Evolutionary conservation across 176 grass and related monocot species (phyloP), one percentile per base, ranked within the genome.

Genomic region (Tillandsia fasciculata): DNA sequence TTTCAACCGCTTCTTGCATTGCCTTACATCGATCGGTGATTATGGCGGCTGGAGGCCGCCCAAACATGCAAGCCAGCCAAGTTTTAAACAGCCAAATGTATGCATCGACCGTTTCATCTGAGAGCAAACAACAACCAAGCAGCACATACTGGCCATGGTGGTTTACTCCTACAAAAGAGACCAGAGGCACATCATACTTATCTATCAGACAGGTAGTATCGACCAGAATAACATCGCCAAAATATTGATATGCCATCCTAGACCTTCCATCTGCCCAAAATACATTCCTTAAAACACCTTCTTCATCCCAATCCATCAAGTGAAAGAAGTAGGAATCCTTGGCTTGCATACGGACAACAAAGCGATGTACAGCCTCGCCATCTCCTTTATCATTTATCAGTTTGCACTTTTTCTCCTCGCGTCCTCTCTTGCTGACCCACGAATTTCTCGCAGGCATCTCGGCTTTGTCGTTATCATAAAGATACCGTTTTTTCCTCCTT

Each of bases 151-250:
- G 54, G 14, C 54, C 54, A 20, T 59, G 54, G 20, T 59, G 73
- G 63, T 75, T 66, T 15, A 75, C 50, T 20, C 73, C 73, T 1
- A 53, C 24, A 42, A 75, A 75, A 18, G 63, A 54, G 11, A 75
- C 63, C 12, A 75, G 73, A 20, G 73, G 73, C 63, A 75, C 50
- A 75, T 75, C 73, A 66, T 75, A 75, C 53, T 75, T 75, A 66
- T 75, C 73, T 33, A 65, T 66, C 26, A 75, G 66, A 22, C 17
- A 66, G 26, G 73, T 75, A 66, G 73, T 66, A 66, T 75, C 73
- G 14, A 75, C 8, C 10, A 50, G 64, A 52, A 75, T 22, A 50
- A 75, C 73, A 56, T 75, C 73, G 12, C 73, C 63, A 75, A 75
- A 75, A 26, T 75, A 75, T 20, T 75, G 73, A 53, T 66, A 75